These are phyloP conservation scores for Fusarium aywerte DNA, from an alignment of 2,329 filamentous ascomycete species.

Conservation along the genomic window DNA sequence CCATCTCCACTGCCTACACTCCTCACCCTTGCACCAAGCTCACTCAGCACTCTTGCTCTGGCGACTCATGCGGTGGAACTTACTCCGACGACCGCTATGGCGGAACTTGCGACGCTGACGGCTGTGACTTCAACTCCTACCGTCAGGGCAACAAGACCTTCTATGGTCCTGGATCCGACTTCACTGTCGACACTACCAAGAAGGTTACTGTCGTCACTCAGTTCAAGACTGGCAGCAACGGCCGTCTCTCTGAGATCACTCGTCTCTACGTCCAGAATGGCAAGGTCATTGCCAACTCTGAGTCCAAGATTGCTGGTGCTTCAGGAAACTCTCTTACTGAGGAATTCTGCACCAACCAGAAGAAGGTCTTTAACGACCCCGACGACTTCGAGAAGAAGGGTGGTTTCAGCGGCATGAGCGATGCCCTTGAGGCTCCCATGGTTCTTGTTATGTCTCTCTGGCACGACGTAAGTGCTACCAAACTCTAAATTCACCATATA, in stretches of 20 bases:
- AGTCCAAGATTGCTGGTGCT: conserved; percentile 53
- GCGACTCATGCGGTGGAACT: conserved; percentile 64
- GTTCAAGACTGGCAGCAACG: conserved; percentile 62
- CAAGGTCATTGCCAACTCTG: conserved; percentile 65
- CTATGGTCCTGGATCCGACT: conserved; percentile 66
- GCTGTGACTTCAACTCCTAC: conserved; percentile 77
- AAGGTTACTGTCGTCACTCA: conserved; percentile 75
- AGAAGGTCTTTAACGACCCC: conserved; percentile 65
- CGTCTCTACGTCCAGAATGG: conserved; percentile 74
- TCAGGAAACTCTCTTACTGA: conserved; percentile 64
- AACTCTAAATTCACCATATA: background rate
- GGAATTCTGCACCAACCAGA: conserved; percentile 68
- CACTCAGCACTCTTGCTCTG: conserved; percentile 62
- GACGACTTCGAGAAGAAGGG: conserved; percentile 66
- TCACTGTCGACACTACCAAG: conserved; percentile 67
- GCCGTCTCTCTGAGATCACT: conserved; percentile 68
- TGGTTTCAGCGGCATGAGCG: conserved; percentile 67
- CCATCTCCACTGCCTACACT: conserved; percentile 70
- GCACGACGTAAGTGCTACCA: conserved; percentile 63
- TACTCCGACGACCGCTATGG: conserved; percentile 65
- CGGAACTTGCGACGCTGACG: conserved; percentile 74
- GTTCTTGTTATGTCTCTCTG: conserved; percentile 64
- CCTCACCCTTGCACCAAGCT: conserved; percentile 70
- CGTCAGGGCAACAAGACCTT: conserved; percentile 72
- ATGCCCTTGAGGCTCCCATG: conserved; percentile 56